phyloP scores from a whole-genome alignment of 805 yeast species.

The Monosporozyma servazzii region DNA sequence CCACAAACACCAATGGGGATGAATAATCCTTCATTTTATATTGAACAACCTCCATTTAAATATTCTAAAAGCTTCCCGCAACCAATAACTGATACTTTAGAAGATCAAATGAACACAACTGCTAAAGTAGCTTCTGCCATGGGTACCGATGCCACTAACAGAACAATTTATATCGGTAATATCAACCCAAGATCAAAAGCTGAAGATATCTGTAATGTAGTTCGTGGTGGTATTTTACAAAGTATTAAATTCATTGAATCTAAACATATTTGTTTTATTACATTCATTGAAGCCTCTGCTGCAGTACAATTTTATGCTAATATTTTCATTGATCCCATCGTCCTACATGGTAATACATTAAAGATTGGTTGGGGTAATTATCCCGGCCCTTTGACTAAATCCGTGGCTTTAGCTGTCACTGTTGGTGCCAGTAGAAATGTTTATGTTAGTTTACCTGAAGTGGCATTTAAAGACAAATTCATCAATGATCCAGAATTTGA shows the following conservation, averaged over 20 bases:
- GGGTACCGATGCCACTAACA: conserved; percentile 38
- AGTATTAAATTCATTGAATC: conserved; percentile 42
- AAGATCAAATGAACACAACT: conserved; percentile 21
- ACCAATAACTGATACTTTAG: conserved; percentile 25
- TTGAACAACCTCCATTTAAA: conserved; percentile 13
- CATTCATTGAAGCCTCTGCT: conserved; percentile 54
- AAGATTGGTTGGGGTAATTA: conserved; percentile 67
- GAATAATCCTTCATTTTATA: conserved; percentile 6
- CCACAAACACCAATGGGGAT: conserved; percentile 3
- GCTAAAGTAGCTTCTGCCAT: conserved; percentile 24
- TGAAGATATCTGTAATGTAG: conserved; percentile 68
- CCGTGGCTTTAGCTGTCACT: conserved; percentile 53
- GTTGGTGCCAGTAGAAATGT: conserved; percentile 72
- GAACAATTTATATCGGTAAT: conserved; percentile 64
- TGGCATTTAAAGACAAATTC: conserved; percentile 32
- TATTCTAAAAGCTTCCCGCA: conserved; percentile 9
- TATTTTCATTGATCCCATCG: conserved; percentile 48
- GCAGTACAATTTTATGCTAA: conserved; percentile 61
- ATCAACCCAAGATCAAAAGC: conserved; percentile 53
- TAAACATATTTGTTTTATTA: conserved; percentile 56
- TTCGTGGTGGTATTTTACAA: conserved; percentile 71
- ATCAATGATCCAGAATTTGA: conserved; percentile 27
- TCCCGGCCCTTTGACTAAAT: conserved; percentile 51
- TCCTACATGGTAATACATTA: conserved; percentile 51
- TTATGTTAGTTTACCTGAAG: conserved; percentile 51